phyloP scores from a whole-genome alignment of 371 early-diverging fungal genomes.

The Apophysomyces sp. region DNA sequence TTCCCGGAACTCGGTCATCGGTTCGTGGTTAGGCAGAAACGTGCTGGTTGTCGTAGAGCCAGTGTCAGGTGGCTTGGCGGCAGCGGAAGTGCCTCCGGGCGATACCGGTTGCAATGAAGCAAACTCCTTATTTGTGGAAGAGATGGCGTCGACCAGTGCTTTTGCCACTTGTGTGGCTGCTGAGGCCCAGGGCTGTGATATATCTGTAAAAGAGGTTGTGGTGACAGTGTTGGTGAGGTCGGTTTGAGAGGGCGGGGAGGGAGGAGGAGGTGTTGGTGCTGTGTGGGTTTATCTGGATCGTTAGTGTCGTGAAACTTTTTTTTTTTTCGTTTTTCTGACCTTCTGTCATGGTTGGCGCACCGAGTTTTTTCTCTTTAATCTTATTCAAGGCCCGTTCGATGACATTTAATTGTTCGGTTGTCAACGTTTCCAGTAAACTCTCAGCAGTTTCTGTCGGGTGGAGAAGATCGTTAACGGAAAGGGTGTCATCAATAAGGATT shows the following conservation, averaged over 20 bases:
- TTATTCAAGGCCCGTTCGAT: slow-evolving; percentile 40
- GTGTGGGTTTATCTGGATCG: not conserved
- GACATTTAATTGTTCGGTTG: slow-evolving; percentile 35
- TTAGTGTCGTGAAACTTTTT: not conserved
- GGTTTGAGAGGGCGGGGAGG: not conserved
- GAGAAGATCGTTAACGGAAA: slow-evolving; percentile 29
- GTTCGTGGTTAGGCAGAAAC: slow-evolving; percentile 25
- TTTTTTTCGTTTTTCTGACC: not conserved
- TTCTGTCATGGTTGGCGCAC: not conserved
- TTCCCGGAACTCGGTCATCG: slow-evolving; percentile 48
- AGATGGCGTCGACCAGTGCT: slow-evolving; percentile 20
- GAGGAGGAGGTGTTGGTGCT: not conserved
- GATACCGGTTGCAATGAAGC: slow-evolving; percentile 1
- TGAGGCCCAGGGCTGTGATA: slow-evolving; percentile 9
- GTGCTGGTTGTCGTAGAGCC: not conserved
- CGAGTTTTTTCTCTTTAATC: slow-evolving; percentile 32
- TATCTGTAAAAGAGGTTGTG: not conserved
- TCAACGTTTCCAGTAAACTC: slow-evolving; percentile 29
- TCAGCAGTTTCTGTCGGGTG: slow-evolving; percentile 37
- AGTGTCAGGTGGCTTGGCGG: slow-evolving; percentile 5
- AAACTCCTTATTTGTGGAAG: slow-evolving; percentile 3
- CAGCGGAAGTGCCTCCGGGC: not conserved
- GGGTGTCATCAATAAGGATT: not conserved
- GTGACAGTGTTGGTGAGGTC: not conserved
- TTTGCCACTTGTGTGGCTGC: slow-evolving; percentile 25